These are phyloP conservation scores for Ilex aquifolium DNA, from an alignment of 257 asterid species.

Conservation along the genomic window DNA sequence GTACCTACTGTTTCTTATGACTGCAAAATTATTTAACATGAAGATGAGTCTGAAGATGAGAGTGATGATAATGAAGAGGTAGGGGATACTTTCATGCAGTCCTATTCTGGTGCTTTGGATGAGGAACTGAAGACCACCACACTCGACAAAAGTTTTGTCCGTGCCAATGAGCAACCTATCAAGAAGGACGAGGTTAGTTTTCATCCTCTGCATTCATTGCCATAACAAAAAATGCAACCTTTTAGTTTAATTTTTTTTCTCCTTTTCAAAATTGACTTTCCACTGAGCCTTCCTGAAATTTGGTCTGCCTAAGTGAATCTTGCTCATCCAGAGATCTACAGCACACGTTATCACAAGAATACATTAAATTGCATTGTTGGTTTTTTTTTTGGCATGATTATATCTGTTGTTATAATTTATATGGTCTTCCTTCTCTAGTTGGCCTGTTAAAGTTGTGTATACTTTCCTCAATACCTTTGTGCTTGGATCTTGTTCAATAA, in stretches of 20 bases:
- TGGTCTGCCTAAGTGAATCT: no score
- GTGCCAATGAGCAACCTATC: conserved; percentile 41
- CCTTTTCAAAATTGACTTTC: no score
- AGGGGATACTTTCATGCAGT: conserved; percentile 55
- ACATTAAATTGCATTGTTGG: no score
- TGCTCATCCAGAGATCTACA: no score
- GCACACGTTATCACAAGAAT: no score
- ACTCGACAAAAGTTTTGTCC: conserved; percentile 62
- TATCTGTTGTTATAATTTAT: no score
- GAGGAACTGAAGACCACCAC: conserved; percentile 74
- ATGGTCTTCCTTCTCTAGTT: no score
- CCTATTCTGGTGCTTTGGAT: conserved; percentile 66
- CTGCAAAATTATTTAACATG: conserved; percentile 14
- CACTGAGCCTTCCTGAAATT: no score
- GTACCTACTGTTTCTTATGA: not conserved
- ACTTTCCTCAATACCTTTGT: not conserved
- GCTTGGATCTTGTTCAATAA: no score
- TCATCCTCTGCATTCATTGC: not conserved
- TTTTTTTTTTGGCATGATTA: no score
- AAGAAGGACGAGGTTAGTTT: conserved; percentile 58
- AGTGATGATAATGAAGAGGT: conserved; percentile 49
- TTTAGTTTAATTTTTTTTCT: no score
- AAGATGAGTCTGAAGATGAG: conserved; percentile 65
- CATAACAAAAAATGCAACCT: no score
- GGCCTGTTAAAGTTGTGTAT: not conserved